These are phyloP conservation scores for Gossypium sturtianum DNA, from an alignment of 345 rosid genomes.

Conservation along the genomic window DNA sequence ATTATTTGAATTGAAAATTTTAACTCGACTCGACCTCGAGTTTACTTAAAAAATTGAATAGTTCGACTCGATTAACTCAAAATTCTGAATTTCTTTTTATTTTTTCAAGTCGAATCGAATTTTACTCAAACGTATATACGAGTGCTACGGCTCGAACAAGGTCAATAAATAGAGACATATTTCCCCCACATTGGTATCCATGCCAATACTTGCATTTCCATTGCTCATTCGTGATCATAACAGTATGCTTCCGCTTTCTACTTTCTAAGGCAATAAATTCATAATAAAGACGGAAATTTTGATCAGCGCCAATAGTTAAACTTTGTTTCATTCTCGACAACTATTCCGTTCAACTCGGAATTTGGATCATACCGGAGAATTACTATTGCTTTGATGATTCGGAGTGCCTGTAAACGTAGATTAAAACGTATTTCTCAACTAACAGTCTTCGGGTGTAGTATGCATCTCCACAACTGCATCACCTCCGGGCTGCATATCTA, in stretches of 20 bases:
- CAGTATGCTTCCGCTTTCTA: not conserved
- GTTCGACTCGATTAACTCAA: too few species aligned
- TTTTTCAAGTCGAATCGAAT: too few species aligned
- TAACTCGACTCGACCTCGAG: too few species aligned
- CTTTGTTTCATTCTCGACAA: not conserved
- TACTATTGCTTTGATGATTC: slow-evolving; percentile 29
- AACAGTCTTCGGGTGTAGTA: slow-evolving; percentile 44
- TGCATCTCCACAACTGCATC: slow-evolving; percentile 24
- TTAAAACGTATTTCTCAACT: slow-evolving; percentile 14
- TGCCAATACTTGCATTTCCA: not conserved
- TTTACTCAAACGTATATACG: not conserved
- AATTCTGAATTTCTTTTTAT: too few species aligned
- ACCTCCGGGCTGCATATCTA: slow-evolving; percentile 27
- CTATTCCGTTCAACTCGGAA: not conserved
- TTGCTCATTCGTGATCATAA: not conserved
- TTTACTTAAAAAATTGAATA: too few species aligned
- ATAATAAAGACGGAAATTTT: not conserved
- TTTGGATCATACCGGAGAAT: slow-evolving; percentile 35
- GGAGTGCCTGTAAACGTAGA: slow-evolving; percentile 34
- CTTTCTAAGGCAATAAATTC: not conserved
- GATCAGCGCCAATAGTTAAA: not conserved
- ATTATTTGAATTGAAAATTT: too few species aligned
- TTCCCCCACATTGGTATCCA: not conserved
- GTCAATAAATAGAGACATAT: not conserved
- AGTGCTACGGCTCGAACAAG: not conserved